These are phyloP conservation scores for Oryza australiensis DNA, from an alignment of 176 grass and related monocot species.

Conservation along the genomic window DNA sequence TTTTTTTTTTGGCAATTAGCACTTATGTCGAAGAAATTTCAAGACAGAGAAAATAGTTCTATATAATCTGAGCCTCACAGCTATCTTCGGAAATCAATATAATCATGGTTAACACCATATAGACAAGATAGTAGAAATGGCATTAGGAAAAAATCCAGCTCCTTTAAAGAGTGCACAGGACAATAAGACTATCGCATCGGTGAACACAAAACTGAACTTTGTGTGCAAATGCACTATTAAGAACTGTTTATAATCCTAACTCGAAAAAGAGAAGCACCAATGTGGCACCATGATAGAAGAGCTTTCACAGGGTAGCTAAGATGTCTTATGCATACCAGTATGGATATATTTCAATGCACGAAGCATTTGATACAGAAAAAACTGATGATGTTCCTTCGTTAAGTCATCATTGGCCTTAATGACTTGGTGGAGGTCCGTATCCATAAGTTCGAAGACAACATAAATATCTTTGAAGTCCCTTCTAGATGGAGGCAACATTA, in stretches of 20 bases:
- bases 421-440: slow-evolving; percentile 95
- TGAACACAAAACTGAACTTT: slow-evolving; percentile 19
- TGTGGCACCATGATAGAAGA: slow-evolving; percentile 1
- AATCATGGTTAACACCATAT: background rate
- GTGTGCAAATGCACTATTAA: slow-evolving; percentile 19
- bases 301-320: background rate
- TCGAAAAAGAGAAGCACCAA: background rate
- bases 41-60: background rate
- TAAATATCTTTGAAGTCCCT: slow-evolving; percentile 92
- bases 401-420: slow-evolving; percentile 97
- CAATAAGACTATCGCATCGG: background rate
- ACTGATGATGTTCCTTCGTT: slow-evolving; percentile 90
- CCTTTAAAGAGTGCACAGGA: background rate
- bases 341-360: slow-evolving; percentile 94
- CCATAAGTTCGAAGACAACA: slow-evolving; percentile 96
- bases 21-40: background rate
- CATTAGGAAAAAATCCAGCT: background rate
- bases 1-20: background rate
- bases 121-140: slow-evolving; percentile 12
- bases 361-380: slow-evolving; percentile 97
- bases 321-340: slow-evolving; percentile 54
- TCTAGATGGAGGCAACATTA: slow-evolving; percentile 81
- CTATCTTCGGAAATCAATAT: background rate
- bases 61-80: slow-evolving; percentile 5
- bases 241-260: background rate